Evolutionary conservation across 2,329 filamentous ascomycete genomes (phyloP).

Genomic region (Xylariaceae sp.): DNA sequence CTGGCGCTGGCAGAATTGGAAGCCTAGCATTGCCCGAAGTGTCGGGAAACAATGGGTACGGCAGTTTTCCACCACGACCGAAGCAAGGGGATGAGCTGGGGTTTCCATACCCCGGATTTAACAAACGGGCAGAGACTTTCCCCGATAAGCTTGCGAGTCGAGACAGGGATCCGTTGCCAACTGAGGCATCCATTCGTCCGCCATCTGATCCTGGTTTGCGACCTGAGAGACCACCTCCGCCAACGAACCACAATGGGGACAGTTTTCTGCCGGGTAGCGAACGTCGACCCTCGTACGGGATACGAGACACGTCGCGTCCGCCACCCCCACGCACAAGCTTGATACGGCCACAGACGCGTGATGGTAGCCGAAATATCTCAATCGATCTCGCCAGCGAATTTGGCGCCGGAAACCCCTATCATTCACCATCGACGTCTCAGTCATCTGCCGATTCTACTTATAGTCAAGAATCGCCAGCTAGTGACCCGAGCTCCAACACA

Average conservation of each 20-base stretch:
- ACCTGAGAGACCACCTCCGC: conserved; percentile 34
- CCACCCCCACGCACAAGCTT: conserved; percentile 50
- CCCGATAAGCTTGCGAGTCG: conserved; percentile 35
- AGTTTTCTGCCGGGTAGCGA: conserved; percentile 25
- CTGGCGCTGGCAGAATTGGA: conserved; percentile 29
- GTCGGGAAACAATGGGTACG: conserved; percentile 51
- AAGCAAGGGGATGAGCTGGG: conserved; percentile 36
- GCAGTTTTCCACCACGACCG: conserved; percentile 49
- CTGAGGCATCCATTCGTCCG: conserved; percentile 39
- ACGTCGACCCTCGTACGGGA: conserved; percentile 40
- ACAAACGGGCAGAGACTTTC: conserved; percentile 50
- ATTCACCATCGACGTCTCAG: conserved; percentile 57
- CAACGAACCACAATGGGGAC: conserved; percentile 24
- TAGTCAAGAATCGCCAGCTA: conserved; percentile 44
- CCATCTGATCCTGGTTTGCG: conserved; percentile 45
- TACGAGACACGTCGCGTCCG: conserved; percentile 45
- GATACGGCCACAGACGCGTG: conserved; percentile 39
- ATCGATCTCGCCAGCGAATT: conserved; percentile 57
- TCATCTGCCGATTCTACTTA: conserved; percentile 60
- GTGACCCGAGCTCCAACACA: conserved; percentile 57
- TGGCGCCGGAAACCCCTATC: conserved; percentile 58
- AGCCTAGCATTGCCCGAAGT: conserved; percentile 36
- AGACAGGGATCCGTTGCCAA: conserved; percentile 21
- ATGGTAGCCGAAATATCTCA: conserved; percentile 36
- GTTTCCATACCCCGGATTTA: conserved; percentile 35